These are phyloP conservation scores for Paecilomyces sp. DNA, from an alignment of 2,329 filamentous ascomycete genomes.

Conservation along the genomic window DNA sequence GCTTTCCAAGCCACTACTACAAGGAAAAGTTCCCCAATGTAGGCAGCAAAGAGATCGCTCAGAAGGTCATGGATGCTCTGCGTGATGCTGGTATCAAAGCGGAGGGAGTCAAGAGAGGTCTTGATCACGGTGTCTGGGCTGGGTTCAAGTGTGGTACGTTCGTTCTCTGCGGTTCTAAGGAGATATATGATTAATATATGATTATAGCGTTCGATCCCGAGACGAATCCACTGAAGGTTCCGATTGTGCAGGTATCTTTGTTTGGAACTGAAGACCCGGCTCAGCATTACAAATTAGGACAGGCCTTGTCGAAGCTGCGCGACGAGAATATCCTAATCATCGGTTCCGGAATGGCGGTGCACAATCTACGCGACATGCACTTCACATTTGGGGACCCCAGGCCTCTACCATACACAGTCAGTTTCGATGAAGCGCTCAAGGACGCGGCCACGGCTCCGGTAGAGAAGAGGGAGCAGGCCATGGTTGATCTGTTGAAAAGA, in stretches of 20 bases:
- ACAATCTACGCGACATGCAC: conserved; percentile 56
- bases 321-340: conserved; percentile 63
- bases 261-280: conserved; percentile 58
- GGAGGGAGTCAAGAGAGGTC: conserved; percentile 53
- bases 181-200: background rate
- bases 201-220: conserved; percentile 52
- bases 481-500: conserved; percentile 42
- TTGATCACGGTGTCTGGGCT: conserved; percentile 71
- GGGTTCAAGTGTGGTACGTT: conserved; percentile 51
- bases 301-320: conserved; percentile 58
- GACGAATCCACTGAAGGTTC: conserved; percentile 56
- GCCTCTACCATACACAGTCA: conserved; percentile 51
- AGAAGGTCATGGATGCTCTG: conserved; percentile 51
- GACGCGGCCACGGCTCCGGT: conserved; percentile 50
- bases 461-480: conserved; percentile 34
- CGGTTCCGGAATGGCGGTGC: conserved; percentile 67
- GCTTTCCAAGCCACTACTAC: conserved; percentile 65
- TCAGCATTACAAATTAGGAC: conserved; percentile 61
- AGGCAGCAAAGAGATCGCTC: conserved; percentile 54
- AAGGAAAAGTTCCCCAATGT: conserved; percentile 58
- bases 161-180: background rate
- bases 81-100: conserved; percentile 52
- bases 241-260: conserved; percentile 66
- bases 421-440: conserved; percentile 62
- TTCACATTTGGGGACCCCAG: conserved; percentile 37